Evolutionary conservation across 345 rosid species (phyloP), one percentile per base, ranked within the genome.

Genomic region (Tarenaya hassleriana): DNA sequence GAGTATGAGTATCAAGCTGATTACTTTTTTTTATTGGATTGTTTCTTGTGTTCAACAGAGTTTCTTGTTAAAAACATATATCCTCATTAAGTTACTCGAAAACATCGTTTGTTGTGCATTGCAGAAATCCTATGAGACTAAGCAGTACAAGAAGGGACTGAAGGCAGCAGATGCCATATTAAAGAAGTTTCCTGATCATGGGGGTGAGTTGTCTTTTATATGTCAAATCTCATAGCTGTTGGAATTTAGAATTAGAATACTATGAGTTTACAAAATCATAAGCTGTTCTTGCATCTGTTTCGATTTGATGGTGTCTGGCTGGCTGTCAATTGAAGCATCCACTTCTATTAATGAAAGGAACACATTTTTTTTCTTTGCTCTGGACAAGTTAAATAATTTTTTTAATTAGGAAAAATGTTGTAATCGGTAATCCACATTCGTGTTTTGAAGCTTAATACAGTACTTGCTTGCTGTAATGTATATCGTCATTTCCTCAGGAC

Each of bases 161-260:
- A 94, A 86, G 80, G 92, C 99, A n/a, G 99, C 99, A 24, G 99
- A 94, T 79, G 66, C 95, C 45, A 94, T 94, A 44, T 66, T 88
- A 70, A 88, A 82, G 69, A 94, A 88, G 77, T 88, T 86, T 82
- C 99, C 99, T n/a, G 84, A 84, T 50, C 99, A 94, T 88, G 99
- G 99, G 52, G 99, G 99, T 94, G 73, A 56, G 60, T 65, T 57
- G 20, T 42, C 20, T 50, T 45, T 45, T 38, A 27, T 49, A 11
- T 44, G 12, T 35, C n/a, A 8, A 19, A 12, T 20, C 37, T 58
- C 6, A 20, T 39, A 32, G 16, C 47, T 15, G 17, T 56, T 47
- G 43, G 48, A 42, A 15, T 27, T 19, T 37, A 10, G 34, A 34
- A 43, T 27, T 50, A n/a, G n/a, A n/a, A n/a, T n/a, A n/a, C 34